Evolutionary conservation across 306 rosid species (phyloP), one percentile per base, ranked within the genome.

Genomic region (Cucurbita ficifolia): DNA sequence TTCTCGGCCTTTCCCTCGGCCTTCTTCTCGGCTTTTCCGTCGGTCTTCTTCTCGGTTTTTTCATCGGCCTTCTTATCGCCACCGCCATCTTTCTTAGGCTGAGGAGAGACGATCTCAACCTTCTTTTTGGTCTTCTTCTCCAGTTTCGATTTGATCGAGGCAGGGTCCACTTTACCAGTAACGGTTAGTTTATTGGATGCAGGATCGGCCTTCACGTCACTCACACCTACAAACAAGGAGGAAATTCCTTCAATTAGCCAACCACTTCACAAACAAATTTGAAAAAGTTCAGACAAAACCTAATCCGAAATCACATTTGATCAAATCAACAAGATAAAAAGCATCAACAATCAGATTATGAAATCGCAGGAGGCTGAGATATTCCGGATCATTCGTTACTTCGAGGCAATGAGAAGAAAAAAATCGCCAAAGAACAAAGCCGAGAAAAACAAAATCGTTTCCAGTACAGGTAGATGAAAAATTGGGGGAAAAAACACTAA

Each of bases 41-140:
- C 72, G 16, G 42, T 5, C 21, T 87, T 87, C 75, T 89, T 84
- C 76, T 82, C 86, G 1, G 72, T 12, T 61, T 85, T 90, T 50
- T 76, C 82, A 4, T 76, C 86, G 4, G 86, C 36, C 33, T 83
- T 82, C 67, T 86, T 86, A 5, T 81, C 84, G 36, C 81, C 88
- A 4, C 79, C 85, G 71, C 85, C 88, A 16, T 82, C 83, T 13
- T 89, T 88, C 76, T 89, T 87, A 65, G 95, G 87, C 76, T 57
- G 91, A 24, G 96, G 76, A n/a, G 92, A 81, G 51, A 91, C 55
- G 21, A 94, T 65, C 49, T 94, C 99, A 5, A 91, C 88, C 58
- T 88, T 89, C 87, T 85, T 89, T 62, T 83, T 88, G 5, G 67
- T 86, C 76, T 86, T 94, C 38, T 83, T 80, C 10, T 82, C 91